Base-by-base conservation (phyloP, 768 basidiomycete species). In the Baorangia bicolor region DNA sequence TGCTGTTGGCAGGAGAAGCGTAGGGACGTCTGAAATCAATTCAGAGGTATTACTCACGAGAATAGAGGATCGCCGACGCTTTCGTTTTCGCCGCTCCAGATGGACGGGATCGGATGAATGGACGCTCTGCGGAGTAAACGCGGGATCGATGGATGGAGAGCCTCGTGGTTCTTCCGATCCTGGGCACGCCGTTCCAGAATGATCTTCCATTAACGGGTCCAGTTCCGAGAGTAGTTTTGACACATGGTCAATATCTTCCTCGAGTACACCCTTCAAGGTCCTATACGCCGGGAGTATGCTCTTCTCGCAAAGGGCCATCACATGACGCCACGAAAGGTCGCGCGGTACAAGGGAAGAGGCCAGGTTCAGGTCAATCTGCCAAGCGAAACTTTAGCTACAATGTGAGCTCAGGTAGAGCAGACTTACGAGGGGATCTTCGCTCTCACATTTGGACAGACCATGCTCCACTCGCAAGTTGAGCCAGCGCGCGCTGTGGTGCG, bases 161-260 rank as follows among this genome's bases (percentile, higher is more conserved):
- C 40, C 40, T 13, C 10, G 38, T 21, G 31, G 34, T 55, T 59
- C 56, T 28, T n/a, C 35, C n/a, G 31, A 52, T 49, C 2, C 14
- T 44, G 4, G 11, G 12, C 23, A 46, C 23, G 21, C 16, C 21
- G 16, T 37, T 25, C 18, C 14, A 13, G 38, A 39, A 56, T 41
- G 44, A 42, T n/a, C 21, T 33, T 50, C 49, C 40, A 23, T 23
- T 27, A 56, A 34, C 2, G 37, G 64, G 50, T 77, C 81, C 41
- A 81, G 62, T 21, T 77, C 76, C 23, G 72, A 74, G 45, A 81
- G 67, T 11, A 81, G 53, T 52, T 71, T 72, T 13, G 76, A 69
- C n/a, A 81, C 71, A 54, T 69, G 69, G 35, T 79, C 70, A 18
- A 80, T 53, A 48, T 81, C 80, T 35, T 74, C 58, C 47, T 64